Base-by-base conservation (phyloP, 768 basidiomycete genomes). In the Phaeotremella skinneri region DNA sequence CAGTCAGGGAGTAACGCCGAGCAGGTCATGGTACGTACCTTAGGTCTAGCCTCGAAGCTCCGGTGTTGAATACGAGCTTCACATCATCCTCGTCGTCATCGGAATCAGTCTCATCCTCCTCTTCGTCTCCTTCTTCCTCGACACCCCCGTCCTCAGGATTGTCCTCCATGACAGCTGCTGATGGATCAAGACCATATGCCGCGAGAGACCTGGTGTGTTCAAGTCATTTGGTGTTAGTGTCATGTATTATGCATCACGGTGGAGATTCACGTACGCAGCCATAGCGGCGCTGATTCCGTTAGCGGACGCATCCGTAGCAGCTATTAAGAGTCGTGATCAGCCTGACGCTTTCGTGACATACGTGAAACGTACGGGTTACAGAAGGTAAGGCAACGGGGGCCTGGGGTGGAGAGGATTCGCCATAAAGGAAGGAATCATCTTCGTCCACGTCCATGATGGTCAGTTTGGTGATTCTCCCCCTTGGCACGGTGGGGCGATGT, bases 391-490 rank as follows among this genome's bases (percentile, higher is more conserved):
- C 81, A 79, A 78, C 58, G 51, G 51, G 26, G 9, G 45, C 27
- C 29, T 37, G 23, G 32, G 42, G 31, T 9, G 63, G 56, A 23
- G 64, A 56, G 3, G 83, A 79, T 59, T 82, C 82, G 57, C 88
- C 88, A 67, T 89, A 89, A 62, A 89, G 78, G 73, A 87, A 88
- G 25, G 87, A 87, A 76, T 89, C 87, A 70, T 90, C 88, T 78
- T 88, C 87, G 73, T 88, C 87, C 34, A 74, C 61, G 43, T 70
- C 68, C 71, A 68, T 68, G 20, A 53, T 62, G 48, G 3, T 14
- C 14, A 25, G n/a, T 16, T 0, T 45, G 32, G 27, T 31, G 2
- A 23, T 7, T 7, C 34, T 37, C 34, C 17, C 17, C 34, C 9
- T 17, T 37, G 34, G 17, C 34, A 37, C 34, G 7, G 34, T 37